Conservation (phyloP, 441 rosid genomes). For the Mallotus japonicus region DNA sequence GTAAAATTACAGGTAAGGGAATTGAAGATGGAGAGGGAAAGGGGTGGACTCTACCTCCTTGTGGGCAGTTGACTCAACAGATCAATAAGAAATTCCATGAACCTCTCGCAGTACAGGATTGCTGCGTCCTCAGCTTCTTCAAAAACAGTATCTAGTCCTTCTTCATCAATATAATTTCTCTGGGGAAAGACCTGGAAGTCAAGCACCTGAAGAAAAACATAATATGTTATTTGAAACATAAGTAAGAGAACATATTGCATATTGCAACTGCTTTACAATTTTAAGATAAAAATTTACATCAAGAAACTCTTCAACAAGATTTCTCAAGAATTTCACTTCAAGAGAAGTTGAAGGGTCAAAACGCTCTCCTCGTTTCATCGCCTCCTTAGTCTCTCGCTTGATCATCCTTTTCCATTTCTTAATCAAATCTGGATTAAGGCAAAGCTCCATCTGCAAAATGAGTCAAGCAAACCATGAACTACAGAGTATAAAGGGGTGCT, state of each 20-base stretch:
- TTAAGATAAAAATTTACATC: conserved; percentile 49
- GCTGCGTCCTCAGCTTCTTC: conserved; percentile 67
- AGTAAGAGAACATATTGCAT: neutral
- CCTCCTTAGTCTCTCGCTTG: conserved; percentile 75
- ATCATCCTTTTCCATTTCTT: conserved; percentile 89
- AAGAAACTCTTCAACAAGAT: conserved; percentile 84
- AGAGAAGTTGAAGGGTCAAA: conserved; percentile 59
- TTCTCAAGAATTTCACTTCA: conserved; percentile 82
- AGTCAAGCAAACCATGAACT: conserved; percentile 23
- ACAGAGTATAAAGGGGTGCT: conserved; percentile 21
- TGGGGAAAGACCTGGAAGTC: conserved; percentile 60
- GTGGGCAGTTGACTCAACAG: conserved; percentile 97
- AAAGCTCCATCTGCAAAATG: conserved; percentile 79
- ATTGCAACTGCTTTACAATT: neutral
- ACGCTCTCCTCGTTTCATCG: conserved; percentile 48
- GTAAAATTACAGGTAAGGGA: neutral
- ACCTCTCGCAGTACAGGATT: conserved; percentile 88
- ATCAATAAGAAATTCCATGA: conserved; percentile 97
- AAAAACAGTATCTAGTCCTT: conserved; percentile 37
- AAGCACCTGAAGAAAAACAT: conserved; percentile 56
- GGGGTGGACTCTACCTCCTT: conserved; percentile 58
- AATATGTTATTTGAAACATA: conserved; percentile 9
- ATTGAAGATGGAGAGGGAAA: neutral
- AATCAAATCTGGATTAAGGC: conserved; percentile 73
- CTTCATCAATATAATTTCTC: conserved; percentile 27